Evolutionary conservation across 2,329 filamentous ascomycete genomes (phyloP).

Genomic region (Didymella keratinophila): DNA sequence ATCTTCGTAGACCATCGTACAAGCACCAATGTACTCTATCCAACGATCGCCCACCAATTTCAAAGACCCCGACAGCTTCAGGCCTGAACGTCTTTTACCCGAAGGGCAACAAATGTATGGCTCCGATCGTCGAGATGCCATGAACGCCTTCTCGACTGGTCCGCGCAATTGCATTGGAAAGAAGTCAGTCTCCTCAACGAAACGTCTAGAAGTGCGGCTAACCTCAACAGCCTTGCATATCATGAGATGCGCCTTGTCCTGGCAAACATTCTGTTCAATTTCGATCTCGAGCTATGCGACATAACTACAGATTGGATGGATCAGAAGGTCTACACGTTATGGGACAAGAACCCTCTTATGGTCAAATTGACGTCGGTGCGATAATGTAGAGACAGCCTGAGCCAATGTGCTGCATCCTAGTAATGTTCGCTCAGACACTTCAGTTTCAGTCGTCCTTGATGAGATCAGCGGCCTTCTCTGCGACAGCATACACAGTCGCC

Average conservation of each 20-base stretch:
- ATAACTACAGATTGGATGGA: constrained; percentile 40
- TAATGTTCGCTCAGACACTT: background rate
- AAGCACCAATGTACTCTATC: background rate
- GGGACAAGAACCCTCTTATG: constrained; percentile 48
- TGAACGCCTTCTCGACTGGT: background rate
- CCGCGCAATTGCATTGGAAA: constrained; percentile 33
- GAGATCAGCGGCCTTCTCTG: background rate
- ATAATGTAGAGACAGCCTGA: background rate
- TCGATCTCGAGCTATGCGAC: constrained; percentile 34
- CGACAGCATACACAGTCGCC: background rate
- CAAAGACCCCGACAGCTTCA: background rate
- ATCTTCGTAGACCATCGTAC: background rate
- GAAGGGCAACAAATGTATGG: background rate
- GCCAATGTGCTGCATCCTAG: background rate
- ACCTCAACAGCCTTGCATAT: constrained; percentile 37
- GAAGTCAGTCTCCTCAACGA: constrained; percentile 33
- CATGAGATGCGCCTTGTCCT: constrained; percentile 43
- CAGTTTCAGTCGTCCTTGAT: background rate
- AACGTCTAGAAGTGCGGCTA: background rate
- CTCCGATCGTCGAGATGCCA: background rate
- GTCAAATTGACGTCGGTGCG: background rate
- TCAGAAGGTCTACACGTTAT: constrained; percentile 47
- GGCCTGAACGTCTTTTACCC: background rate
- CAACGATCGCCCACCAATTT: background rate
- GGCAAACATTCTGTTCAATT: constrained; percentile 35